Evolutionary conservation across 352 stramenopile species (phyloP).

Genomic region (Phytophthora vignae): DNA sequence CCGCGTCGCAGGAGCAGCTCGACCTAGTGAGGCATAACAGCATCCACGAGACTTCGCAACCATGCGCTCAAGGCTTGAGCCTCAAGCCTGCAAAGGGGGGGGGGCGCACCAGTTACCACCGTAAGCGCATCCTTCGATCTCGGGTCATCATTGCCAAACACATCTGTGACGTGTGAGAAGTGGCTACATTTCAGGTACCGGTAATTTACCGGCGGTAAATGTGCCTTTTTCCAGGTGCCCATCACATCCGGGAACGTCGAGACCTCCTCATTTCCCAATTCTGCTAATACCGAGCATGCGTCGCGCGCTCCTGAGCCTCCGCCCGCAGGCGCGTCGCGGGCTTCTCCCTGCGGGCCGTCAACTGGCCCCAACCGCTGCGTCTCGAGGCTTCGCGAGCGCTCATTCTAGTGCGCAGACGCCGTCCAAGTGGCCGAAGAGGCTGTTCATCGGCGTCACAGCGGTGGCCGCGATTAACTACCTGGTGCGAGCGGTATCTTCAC

Average conservation of each 20-base stretch:
- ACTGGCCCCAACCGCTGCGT: not conserved
- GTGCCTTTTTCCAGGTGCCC: not conserved
- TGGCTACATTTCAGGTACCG: not conserved
- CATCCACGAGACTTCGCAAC: too few species aligned
- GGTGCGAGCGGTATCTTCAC: not conserved
- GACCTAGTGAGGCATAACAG: too few species aligned
- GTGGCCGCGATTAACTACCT: conserved; percentile 1
- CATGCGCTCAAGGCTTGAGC: too few species aligned
- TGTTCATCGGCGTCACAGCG: not conserved
- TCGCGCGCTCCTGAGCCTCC: not conserved
- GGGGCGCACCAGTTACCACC: not conserved
- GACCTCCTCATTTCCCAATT: not conserved
- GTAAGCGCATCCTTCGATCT: not conserved
- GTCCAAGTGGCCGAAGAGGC: conserved; percentile 14
- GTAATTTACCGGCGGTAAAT: too few species aligned
- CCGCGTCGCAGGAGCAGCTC: too few species aligned
- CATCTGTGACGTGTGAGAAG: not conserved
- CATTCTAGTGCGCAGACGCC: not conserved
- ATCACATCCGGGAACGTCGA: not conserved
- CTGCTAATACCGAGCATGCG: not conserved
- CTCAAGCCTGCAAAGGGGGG: too few species aligned
- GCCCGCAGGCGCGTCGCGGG: not conserved
- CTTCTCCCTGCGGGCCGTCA: not conserved
- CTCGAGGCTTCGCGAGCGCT: conserved; percentile 8
- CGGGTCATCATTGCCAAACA: not conserved